These are phyloP conservation scores for Hypholoma fasciculare DNA, from an alignment of 768 basidiomycete genomes.

Conservation along the genomic window DNA sequence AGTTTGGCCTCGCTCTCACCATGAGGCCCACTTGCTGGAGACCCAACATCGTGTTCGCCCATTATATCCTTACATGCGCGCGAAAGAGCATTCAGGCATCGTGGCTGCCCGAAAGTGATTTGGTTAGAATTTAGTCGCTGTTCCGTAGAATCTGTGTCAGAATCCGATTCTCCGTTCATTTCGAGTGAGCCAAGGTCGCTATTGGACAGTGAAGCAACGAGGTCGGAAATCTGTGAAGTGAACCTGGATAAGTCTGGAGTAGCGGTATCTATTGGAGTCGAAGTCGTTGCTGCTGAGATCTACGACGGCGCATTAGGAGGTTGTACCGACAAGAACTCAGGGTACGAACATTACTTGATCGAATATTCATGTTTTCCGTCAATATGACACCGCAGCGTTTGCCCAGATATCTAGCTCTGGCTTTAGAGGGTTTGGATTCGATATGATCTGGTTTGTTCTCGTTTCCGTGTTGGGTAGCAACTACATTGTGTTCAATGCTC, in stretches of 20 bases:
- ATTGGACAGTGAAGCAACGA: conserved; percentile 23
- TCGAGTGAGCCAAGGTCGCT: conserved; percentile 30
- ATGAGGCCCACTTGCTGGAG: neutral
- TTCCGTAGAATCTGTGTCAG: conserved; percentile 2
- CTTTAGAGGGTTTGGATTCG: conserved; percentile 1
- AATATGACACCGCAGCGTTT: conserved; percentile 24
- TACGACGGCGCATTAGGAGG: neutral
- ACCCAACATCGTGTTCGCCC: neutral
- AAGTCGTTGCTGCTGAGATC: neutral
- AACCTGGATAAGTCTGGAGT: neutral
- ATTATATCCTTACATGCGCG: neutral
- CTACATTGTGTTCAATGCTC: neutral
- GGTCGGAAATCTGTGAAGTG: neutral
- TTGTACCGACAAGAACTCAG: neutral
- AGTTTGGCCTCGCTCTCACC: neutral
- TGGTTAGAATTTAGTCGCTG: neutral
- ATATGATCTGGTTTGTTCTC: neutral
- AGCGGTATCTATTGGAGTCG: neutral
- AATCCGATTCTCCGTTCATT: conserved; percentile 6
- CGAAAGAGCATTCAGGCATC: neutral
- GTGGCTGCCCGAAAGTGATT: neutral
- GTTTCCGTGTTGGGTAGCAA: neutral
- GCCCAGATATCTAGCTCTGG: conserved; percentile 17
- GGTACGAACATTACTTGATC: neutral
- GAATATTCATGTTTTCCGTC: conserved; percentile 8